Conservation (phyloP, 2,329 filamentous ascomycete genomes). For the Metarhizium sp. region DNA sequence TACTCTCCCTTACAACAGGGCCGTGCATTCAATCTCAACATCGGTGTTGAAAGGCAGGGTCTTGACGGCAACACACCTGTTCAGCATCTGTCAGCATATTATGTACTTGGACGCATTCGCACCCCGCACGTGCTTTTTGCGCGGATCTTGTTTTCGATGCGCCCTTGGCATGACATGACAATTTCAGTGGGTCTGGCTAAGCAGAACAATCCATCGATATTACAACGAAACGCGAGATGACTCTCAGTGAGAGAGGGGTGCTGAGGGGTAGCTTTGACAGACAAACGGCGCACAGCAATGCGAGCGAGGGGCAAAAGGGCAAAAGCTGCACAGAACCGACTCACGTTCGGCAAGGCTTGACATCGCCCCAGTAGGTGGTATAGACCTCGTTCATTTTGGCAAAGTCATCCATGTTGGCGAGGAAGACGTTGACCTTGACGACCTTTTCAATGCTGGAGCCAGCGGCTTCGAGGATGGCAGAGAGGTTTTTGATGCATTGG, state of each 20-base stretch:
- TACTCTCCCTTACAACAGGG: constrained; percentile 10
- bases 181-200: background rate
- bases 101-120: background rate
- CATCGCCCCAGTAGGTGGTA: constrained; percentile 54
- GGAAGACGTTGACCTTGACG: constrained; percentile 66
- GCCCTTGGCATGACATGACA: background rate
- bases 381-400: constrained; percentile 67
- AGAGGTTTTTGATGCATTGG: constrained; percentile 62
- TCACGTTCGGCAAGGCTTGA: constrained; percentile 36
- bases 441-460: constrained; percentile 56
- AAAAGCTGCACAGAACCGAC: constrained; percentile 4
- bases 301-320: background rate
- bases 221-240: too few species aligned
- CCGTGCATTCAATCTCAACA: constrained; percentile 25
- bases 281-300: background rate
- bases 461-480: constrained; percentile 59
- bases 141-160: too few species aligned
- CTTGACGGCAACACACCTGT: constrained; percentile 26
- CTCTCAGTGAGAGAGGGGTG: background rate
- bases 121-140: background rate
- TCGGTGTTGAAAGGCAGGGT: constrained; percentile 22
- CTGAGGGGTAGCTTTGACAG: background rate
- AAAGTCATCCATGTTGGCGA: constrained; percentile 66
- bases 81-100: background rate
- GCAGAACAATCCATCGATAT: background rate